Conservation (phyloP, 164 flowering plant species). For the Chimonanthus praecox region DNA sequence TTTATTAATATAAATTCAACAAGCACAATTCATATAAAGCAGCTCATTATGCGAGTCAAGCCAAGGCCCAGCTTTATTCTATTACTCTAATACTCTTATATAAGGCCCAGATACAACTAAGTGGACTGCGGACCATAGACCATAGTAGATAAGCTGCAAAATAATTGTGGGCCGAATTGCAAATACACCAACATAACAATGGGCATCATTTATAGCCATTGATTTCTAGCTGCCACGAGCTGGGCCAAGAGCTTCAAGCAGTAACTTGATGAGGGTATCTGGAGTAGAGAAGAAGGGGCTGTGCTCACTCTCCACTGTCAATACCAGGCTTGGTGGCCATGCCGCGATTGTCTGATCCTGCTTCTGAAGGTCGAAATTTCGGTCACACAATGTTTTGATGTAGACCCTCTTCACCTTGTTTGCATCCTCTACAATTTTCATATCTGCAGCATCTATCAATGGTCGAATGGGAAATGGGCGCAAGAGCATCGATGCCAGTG, state of each 20-base stretch:
- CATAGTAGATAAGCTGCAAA: too few relatives aligned
- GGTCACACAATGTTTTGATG: conserved; percentile 56
- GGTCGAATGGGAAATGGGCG: not conserved
- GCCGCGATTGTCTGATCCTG: conserved; percentile 62
- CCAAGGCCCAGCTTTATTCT: too few relatives aligned
- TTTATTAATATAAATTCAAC: too few relatives aligned
- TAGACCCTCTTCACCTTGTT: conserved; percentile 50
- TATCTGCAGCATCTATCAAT: conserved; percentile 21
- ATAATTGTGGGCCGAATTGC: too few relatives aligned
- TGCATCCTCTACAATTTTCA: not conserved
- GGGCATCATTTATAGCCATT: too few relatives aligned
- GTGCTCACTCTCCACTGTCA: conserved; percentile 63
- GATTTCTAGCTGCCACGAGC: too few relatives aligned
- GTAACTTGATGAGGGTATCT: conserved; percentile 42
- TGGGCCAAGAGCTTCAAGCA: conserved; percentile 38
- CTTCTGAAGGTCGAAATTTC: conserved; percentile 45
- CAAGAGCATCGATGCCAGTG: not conserved
- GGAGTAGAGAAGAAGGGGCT: conserved; percentile 80
- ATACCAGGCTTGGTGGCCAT: conserved; percentile 67
- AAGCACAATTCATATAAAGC: too few relatives aligned
- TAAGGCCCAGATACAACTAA: too few relatives aligned
- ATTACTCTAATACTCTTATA: too few relatives aligned
- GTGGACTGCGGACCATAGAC: too few relatives aligned
- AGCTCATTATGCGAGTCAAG: too few relatives aligned
- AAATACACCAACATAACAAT: too few relatives aligned